A percentile compares a stretch with the other conserved stretches of the same genome.
Conservation (phyloP, 2,329 filamentous ascomycete genomes). For the Alternaria sp. region DNA sequence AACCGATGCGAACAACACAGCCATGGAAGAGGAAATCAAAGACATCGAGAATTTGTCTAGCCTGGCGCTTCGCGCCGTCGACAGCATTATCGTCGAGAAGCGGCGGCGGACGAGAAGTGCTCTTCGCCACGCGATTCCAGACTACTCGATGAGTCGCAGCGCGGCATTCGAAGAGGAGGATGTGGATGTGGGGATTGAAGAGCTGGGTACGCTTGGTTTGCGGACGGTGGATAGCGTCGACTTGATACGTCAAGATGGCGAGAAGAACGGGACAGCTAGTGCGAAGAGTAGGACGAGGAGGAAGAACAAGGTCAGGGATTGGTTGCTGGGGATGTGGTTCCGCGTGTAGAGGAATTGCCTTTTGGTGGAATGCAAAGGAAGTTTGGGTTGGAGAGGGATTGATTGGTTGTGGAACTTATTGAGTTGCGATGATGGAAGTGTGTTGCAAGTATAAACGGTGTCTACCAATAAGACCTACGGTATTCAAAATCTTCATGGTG, state of each 20-base stretch:
- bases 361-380: background rate
- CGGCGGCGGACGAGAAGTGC: background rate
- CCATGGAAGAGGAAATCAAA: background rate
- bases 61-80: background rate
- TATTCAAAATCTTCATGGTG: background rate
- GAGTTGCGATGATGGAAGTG: background rate
- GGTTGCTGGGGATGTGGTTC: background rate
- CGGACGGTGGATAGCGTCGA: background rate
- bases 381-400: background rate
- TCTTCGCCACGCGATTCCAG: background rate
- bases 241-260: constrained; percentile 1
- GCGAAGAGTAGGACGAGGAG: background rate
- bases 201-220: background rate
- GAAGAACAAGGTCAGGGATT: background rate
- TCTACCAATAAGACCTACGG: background rate
- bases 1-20: background rate
- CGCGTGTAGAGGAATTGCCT: background rate
- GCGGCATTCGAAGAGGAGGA: background rate
- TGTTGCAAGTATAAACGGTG: background rate
- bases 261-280: background rate
- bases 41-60: background rate
- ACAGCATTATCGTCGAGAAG: background rate
- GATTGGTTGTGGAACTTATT: background rate
- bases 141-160: too few species aligned
- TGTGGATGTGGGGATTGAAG: background rate